Evolutionary conservation across 306 rosid species (phyloP), one percentile per base, ranked within the genome.

Genomic region (Cucumis melo): DNA sequence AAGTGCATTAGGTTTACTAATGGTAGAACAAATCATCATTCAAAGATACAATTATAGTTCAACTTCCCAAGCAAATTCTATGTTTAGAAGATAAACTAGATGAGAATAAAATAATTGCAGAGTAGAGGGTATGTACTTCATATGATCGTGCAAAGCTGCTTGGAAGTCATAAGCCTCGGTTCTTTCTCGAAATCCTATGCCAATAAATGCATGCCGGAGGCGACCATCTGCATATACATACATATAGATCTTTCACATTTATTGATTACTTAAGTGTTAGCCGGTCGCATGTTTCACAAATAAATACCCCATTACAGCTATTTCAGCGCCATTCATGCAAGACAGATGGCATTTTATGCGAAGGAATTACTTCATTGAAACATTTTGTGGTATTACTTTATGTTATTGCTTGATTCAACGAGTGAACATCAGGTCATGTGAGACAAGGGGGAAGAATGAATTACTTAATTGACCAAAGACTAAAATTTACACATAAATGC

Each of bases 141-240:
- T 88, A 83, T 94, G 97, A 75, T 94, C 97, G 77, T 92, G 97
- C 82, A 94, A 80, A 78, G 99, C 95, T 59, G 99, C 99, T 87
- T 94, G 97, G 82, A 94, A 94, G 81, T 94, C 97, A 87, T 94
- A 94, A 55, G 99, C 99, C 84, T 92, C 96, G 46, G 96, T 89
- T 83, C 99, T 88, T 86, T 91, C 99, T 76, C 97, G 89, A 83
- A 94, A 94, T 76, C 99, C 99, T 62, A 92, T 3, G 76, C 99
- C 99, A 82, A 94, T 90, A 81, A 94, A 94, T 78, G 99, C 99
- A 84, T 94, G 96, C 42, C 99, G 88, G 81, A 84, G 93, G 59
- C 92, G 96, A 72, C 99, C 99, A 80, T 59, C 99, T 94, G 86
- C 84, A 61, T 60, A 70, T 51, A 15, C 7, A 51, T 51, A 51